Evolutionary conservation across 2,329 filamentous ascomycete species (phyloP).

Genomic region (Colletotrichum lupini): DNA sequence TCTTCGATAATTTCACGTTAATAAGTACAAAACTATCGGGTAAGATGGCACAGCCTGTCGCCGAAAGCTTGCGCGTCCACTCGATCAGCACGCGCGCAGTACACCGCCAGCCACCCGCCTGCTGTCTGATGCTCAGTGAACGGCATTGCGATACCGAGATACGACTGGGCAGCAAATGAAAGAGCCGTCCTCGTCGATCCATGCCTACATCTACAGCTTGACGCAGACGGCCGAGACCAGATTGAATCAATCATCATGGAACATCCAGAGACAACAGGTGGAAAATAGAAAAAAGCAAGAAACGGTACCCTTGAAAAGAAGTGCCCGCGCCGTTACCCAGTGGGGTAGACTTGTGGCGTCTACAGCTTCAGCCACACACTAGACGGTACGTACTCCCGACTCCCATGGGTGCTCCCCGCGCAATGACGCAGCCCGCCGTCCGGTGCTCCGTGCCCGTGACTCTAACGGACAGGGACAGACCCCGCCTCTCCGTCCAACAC

Average conservation of each 20-base stretch:
- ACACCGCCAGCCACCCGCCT: neutral
- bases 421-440: constrained; percentile 27
- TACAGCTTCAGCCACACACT: neutral
- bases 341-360: constrained; percentile 14
- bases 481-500: constrained; percentile 17
- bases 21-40: neutral
- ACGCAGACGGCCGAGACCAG: neutral
- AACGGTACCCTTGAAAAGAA: neutral
- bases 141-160: neutral
- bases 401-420: constrained; percentile 24
- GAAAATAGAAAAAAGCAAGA: neutral
- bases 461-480: constrained; percentile 18
- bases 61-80: constrained; percentile 31
- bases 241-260: neutral
- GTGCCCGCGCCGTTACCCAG: neutral
- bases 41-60: constrained; percentile 9
- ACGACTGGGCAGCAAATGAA: neutral
- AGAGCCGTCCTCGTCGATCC: neutral
- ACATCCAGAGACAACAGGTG: neutral
- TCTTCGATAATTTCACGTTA: neutral
- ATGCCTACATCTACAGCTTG: neutral
- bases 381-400: neutral
- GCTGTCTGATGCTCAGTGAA: neutral
- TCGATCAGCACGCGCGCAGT: neutral
- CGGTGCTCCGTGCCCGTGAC: constrained; percentile 26